phyloP scores from a whole-genome alignment of 148 eudicot species.

The Pouteria glomerata region DNA sequence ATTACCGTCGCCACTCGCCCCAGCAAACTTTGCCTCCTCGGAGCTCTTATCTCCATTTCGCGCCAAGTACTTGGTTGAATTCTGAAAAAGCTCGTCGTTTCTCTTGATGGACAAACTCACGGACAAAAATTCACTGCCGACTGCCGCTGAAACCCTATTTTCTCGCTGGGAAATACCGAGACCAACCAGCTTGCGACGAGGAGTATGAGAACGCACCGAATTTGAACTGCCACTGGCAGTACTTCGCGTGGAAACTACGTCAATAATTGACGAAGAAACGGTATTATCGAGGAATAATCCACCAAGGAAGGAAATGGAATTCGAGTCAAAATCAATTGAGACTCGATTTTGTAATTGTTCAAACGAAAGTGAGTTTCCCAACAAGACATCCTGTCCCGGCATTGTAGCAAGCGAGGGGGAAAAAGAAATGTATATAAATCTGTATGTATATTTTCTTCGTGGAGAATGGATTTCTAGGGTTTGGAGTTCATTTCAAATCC shows the following conservation, averaged over 20 bases:
- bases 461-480: slow-evolving; percentile 12
- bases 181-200: background rate
- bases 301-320: slow-evolving; percentile 22
- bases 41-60: slow-evolving; percentile 11
- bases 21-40: background rate
- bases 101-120: slow-evolving; percentile 41
- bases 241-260: slow-evolving; percentile 15
- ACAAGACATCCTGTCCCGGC: slow-evolving; percentile 8
- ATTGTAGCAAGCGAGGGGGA: background rate
- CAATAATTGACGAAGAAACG: slow-evolving; percentile 42
- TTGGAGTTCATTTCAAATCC: background rate
- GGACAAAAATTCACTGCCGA: slow-evolving; percentile 40
- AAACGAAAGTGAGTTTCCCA: background rate
- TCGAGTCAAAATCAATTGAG: slow-evolving; percentile 6
- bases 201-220: background rate
- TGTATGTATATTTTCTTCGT: background rate
- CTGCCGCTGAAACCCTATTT: background rate
- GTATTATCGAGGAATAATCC: slow-evolving; percentile 60
- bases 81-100: slow-evolving; percentile 14
- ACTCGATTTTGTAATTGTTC: background rate
- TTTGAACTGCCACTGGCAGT: background rate
- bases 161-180: slow-evolving; percentile 7
- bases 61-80: slow-evolving; percentile 17
- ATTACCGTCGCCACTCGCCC: slow-evolving; percentile 8
- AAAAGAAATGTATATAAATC: background rate